phyloP scores from a whole-genome alignment of 2,329 filamentous ascomycete species.

The Arthrobotrys entomopaga region DNA sequence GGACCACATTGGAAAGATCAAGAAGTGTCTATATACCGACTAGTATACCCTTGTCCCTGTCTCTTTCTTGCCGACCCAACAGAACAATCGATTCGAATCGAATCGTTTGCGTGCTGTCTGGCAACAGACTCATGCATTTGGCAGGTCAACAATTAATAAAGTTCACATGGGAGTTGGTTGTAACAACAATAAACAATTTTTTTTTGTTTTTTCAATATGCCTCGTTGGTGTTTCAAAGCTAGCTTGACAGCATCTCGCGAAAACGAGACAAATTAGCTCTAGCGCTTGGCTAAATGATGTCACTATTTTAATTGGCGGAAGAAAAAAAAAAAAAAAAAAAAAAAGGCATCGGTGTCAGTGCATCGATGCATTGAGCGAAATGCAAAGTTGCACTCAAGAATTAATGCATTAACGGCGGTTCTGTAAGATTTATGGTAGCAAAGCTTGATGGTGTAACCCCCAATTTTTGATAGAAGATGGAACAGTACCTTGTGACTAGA shows the following conservation, averaged over 20 bases:
- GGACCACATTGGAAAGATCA: not conserved
- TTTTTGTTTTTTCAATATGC: too few relatives aligned
- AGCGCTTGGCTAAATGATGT: constrained; percentile 23
- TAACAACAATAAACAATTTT: too few relatives aligned
- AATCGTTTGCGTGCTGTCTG: not conserved
- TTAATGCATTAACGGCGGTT: constrained; percentile 3
- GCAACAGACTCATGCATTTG: constrained; percentile 14
- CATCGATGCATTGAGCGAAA: too few relatives aligned
- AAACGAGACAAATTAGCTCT: not conserved
- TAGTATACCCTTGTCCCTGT: not conserved
- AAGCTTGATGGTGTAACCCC: not conserved
- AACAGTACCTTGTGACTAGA: constrained; percentile 1
- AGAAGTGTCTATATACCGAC: not conserved
- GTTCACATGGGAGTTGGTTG: not conserved
- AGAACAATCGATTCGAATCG: constrained; percentile 8
- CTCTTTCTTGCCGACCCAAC: not conserved
- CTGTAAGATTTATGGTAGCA: constrained; percentile 1
- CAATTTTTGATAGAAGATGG: not conserved
- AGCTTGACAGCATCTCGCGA: not conserved
- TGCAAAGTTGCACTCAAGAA: not conserved
- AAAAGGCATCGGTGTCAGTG: too few relatives aligned
- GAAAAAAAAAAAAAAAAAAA: too few relatives aligned
- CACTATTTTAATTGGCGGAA: not conserved
- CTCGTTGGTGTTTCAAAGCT: not conserved
- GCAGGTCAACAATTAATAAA: constrained; percentile 15